Evolutionary conservation across 768 basidiomycete species (phyloP), one percentile per base, ranked within the genome.

Genomic region (Suillus sp.): DNA sequence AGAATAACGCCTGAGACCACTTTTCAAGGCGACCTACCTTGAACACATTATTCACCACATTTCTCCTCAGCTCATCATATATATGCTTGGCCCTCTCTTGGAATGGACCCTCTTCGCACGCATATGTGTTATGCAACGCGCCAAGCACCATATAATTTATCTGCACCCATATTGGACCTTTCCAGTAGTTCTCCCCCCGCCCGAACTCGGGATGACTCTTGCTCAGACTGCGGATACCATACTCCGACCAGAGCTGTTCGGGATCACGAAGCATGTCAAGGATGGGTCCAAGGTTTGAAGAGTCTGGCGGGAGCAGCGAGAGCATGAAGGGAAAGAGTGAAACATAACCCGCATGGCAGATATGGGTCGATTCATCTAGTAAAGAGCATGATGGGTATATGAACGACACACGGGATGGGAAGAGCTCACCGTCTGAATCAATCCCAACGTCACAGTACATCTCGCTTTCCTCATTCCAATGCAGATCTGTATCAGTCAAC

Each of bases 161-260:
- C 74, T 94, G 96, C 42, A 97, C 84, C 96, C 96, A 98, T 56
- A 99, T 91, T 3, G 96, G 93, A 1, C 96, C 95, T 70, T 90
- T 90, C 96, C 96, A 99, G 75, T 99, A 99, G 78, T 99, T 93
- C 76, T 99, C 96, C 54, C 91, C 96, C 68, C 86, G 79, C 16
- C 95, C 96, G 69, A 95, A 98, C 56, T 92, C 85, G n/a, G 90
- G 86, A 71, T 98, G 94, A 22, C 87, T 86, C n/a, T 84, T 87
- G 8, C 92, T 94, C 60, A 99, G 78, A 66, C 93, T 96, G 34
- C 96, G 89, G 40, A 98, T 78, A 32, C 96, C 96, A 72, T 88
- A 95, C 1, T 86, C 83, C 2, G 95, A 96, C 96, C 96, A 98
- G 37, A 99, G 84, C 65, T 95, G 91, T 34, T 88, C 78, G 0